Evolutionary conservation across 164 flowering plant genomes (phyloP), one percentile per base, ranked within the genome.

Genomic region (Vitis rotundifolia): DNA sequence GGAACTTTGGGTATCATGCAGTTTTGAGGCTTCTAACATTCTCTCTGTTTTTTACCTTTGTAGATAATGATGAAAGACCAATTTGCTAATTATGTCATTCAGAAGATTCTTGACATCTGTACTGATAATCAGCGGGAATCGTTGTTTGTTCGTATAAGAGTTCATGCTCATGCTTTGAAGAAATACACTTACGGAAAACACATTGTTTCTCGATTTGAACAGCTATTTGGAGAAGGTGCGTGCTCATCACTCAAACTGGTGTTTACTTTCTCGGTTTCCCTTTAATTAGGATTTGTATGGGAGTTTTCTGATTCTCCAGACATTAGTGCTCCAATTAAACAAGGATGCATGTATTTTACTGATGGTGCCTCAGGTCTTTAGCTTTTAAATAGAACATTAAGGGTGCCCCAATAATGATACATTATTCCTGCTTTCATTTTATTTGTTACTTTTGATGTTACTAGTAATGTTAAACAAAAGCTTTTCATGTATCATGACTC

Each of bases 41-140:
- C 12, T 28, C 56, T 3, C 60, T 68, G 44, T 37, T 37, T 60
- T 68, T 5, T 16, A 44, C 19, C 3, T 10, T 70, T 15, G 15
- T 64, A 93, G 98, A 66, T 68, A 68, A 91, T 93, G 97, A 90
- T 93, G 91, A 93, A 93, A 77, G 98, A 93, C 79, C 97, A 93
- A 61, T 93, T 78, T 78, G 98, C 97, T 48, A 93, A 93, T 76
- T 93, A 91, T 74, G 98, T 93, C 70, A 86, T 93, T 57, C 98
- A 93, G 80, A 93, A 91, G 83, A 78, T 91, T 75, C 89, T 93
- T 65, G 91, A 90, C 63, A 83, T 68, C 11, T 75, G 96, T 72
- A 77, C 66, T 55, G 90, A 86, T 51, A 74, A 73, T 18, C 93
- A 90, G 61, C 74, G 89, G 58, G 88, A 87, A 54, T 51, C 82